Percentiles rank a stretch among this genome's conserved stretches.
Evolutionary conservation across 495 filamentous ascomycete species (phyloP).

Genomic region (Usnea hakonensis): DNA sequence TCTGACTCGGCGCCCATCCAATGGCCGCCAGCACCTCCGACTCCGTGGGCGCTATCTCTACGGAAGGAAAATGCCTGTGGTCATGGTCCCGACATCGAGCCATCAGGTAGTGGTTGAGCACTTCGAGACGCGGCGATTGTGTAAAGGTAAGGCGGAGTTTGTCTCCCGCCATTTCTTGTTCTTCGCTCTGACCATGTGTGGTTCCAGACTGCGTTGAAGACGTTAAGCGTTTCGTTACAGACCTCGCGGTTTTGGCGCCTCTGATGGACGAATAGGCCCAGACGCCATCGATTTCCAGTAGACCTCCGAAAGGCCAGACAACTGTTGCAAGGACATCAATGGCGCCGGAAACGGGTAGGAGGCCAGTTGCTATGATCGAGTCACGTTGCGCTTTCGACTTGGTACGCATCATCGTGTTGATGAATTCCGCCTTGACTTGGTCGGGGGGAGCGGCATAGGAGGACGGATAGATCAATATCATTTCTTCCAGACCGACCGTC

Average conservation of each 20-base stretch:
- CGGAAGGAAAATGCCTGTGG: constrained; percentile 21
- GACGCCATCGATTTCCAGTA: constrained; percentile 31
- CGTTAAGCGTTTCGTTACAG: constrained; percentile 28
- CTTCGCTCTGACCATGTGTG: constrained; percentile 6
- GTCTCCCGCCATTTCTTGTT: constrained; percentile 18
- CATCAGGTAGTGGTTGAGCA: constrained; percentile 28
- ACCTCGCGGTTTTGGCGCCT: constrained; percentile 29
- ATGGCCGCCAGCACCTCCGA: constrained; percentile 32
- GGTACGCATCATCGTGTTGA: constrained; percentile 32
- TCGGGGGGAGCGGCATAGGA: constrained; percentile 24
- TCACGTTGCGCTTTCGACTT: constrained; percentile 34
- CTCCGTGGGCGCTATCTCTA: constrained; percentile 26
- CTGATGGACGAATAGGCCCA: constrained; percentile 34
- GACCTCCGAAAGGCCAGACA: constrained; percentile 33
- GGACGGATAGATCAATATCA: constrained; percentile 32
- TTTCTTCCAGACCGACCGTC: constrained; percentile 31
- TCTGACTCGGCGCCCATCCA: constrained; percentile 31
- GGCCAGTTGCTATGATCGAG: constrained; percentile 32
- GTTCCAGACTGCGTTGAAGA: constrained; percentile 13
- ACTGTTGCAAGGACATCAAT: constrained; percentile 31
- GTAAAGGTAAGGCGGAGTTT: constrained; percentile 27
- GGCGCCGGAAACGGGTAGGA: constrained; percentile 31
- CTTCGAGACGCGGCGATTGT: constrained; percentile 27
- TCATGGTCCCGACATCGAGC: constrained; percentile 25
- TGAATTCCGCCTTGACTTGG: constrained; percentile 32